Conservation (phyloP, 192 early-diverging fungal genomes). For the Backusella circina region DNA sequence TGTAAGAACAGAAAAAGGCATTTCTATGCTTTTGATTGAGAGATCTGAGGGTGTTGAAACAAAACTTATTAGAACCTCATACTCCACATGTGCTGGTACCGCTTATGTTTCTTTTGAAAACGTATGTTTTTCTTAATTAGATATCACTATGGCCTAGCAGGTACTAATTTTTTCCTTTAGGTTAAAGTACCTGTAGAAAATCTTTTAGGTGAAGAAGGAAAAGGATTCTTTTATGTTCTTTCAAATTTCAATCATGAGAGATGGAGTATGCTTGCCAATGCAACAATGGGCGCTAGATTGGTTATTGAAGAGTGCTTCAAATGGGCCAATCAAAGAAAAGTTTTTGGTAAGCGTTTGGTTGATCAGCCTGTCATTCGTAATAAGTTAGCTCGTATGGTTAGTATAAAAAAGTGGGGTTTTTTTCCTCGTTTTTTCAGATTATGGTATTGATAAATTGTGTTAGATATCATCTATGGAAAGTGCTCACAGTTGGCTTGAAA, state of each 20-base stretch:
- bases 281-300: conserved; percentile 32
- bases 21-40: conserved; percentile 68
- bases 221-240: conserved; percentile 65
- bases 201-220: conserved; percentile 57
- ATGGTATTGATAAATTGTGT: not conserved
- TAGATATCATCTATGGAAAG: conserved; percentile 44
- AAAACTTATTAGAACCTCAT: conserved; percentile 65
- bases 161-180: not conserved
- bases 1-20: conserved; percentile 40
- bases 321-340: conserved; percentile 69
- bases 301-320: conserved; percentile 62
- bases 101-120: conserved; percentile 62
- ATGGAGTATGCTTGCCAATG: conserved; percentile 44
- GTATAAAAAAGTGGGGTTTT: not conserved
- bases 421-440: not conserved
- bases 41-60: conserved; percentile 58
- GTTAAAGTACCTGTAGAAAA: conserved; percentile 73
- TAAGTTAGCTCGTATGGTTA: conserved; percentile 63
- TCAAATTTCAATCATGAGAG: conserved; percentile 74
- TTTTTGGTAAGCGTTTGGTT: conserved; percentile 64
- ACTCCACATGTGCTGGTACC: conserved; percentile 62
- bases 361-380: conserved; percentile 67
- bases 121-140: conserved; percentile 14
- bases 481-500: conserved; percentile 55
- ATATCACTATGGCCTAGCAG: not conserved